Conservation (phyloP, 2,329 filamentous ascomycete genomes). For the Ascochyta rabiei region DNA sequence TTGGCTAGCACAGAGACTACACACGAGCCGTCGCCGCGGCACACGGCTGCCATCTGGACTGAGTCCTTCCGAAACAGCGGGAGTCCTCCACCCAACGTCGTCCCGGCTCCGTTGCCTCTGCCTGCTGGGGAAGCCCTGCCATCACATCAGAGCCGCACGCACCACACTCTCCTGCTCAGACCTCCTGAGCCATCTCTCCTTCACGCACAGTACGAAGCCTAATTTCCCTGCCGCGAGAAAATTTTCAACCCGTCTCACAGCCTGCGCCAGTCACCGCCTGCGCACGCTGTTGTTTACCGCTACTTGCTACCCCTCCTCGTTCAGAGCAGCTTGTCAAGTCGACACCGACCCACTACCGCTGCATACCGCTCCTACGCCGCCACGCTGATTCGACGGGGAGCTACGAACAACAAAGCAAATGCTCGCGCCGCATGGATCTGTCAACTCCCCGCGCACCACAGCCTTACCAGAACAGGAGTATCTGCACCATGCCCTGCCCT, state of each 20-base stretch:
- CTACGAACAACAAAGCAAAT: conserved; percentile 42
- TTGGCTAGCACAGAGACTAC: conserved; percentile 28
- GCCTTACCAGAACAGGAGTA: conserved; percentile 37
- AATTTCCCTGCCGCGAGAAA: conserved; percentile 47
- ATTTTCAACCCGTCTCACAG: conserved; percentile 44
- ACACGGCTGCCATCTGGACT: conserved; percentile 26
- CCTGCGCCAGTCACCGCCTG: conserved; percentile 30
- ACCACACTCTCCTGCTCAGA: conserved; percentile 33
- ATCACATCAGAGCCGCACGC: conserved; percentile 44
- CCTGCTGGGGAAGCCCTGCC: conserved; percentile 39
- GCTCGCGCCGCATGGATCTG: conserved; percentile 35
- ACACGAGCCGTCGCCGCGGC: conserved; percentile 34
- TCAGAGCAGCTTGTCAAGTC: conserved; percentile 5
- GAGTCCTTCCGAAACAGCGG: conserved; percentile 33
- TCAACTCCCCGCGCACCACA: conserved; percentile 37
- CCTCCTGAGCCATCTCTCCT: conserved; percentile 32
- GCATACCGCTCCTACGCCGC: conserved; percentile 34
- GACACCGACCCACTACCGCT: conserved; percentile 36
- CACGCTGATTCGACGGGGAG: conserved; percentile 39
- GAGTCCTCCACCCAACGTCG: conserved; percentile 41
- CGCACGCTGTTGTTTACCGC: conserved; percentile 45
- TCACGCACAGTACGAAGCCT: conserved; percentile 31
- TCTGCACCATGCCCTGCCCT: conserved; percentile 24
- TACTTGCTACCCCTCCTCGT: conserved; percentile 28
- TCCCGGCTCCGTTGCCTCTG: conserved; percentile 30